Evolutionary conservation across 2,329 filamentous ascomycete genomes (phyloP).

Genomic region (Diaporthe velutina): DNA sequence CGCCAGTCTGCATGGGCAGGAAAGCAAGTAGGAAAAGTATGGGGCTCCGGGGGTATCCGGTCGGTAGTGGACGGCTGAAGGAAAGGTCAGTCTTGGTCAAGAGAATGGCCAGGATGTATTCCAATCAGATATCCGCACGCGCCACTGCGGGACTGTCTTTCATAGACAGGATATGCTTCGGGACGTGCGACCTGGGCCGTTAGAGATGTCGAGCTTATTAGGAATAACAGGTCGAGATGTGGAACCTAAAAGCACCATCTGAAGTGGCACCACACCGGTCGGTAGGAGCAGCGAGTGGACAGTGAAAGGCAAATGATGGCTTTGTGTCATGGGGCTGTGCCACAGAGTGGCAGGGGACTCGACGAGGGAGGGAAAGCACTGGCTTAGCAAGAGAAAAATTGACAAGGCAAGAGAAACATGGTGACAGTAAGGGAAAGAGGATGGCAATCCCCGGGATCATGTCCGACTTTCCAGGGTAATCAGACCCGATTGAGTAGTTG

Average conservation of each 20-base stretch:
- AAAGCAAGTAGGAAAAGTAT: not conserved
- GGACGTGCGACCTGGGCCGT: not conserved
- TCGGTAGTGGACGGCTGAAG: not conserved
- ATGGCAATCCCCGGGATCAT: conserved; percentile 14
- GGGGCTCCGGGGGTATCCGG: not conserved
- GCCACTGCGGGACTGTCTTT: not conserved
- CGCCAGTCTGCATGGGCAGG: not conserved
- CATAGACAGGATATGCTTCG: not conserved
- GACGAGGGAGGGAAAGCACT: conserved; percentile 9
- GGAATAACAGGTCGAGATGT: not conserved
- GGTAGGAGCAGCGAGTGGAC: not conserved
- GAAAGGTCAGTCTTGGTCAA: not conserved
- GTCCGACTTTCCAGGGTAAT: not conserved
- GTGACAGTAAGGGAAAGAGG: conserved; percentile 3
- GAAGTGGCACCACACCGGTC: not conserved
- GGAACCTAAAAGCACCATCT: not conserved
- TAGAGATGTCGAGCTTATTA: conserved; percentile 1
- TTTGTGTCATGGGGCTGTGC: conserved; percentile 12
- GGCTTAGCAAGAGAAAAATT: conserved; percentile 10
- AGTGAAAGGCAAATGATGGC: not conserved
- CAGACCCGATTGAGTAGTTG: not conserved
- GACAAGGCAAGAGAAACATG: conserved; percentile 10
- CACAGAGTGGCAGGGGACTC: conserved; percentile 10
- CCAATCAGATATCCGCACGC: not conserved
- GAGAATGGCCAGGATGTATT: not conserved